Evolutionary conservation across 495 filamentous ascomycete species (phyloP), one percentile per base, ranked within the genome.

Genomic region (Penicillium coprophilum): DNA sequence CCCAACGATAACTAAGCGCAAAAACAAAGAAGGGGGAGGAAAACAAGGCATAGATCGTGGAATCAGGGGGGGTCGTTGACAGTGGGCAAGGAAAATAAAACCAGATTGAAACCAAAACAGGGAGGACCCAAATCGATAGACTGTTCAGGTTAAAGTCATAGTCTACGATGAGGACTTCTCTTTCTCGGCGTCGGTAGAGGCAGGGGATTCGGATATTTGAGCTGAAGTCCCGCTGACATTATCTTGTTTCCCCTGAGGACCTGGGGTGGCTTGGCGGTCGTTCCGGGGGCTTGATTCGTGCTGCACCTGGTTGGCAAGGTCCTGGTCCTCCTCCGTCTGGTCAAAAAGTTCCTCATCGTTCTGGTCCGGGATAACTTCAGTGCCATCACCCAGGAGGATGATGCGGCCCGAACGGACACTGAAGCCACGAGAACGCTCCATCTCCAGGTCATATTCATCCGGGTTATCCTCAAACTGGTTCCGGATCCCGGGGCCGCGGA

Each of bases 281-380:
- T 68, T 77, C 59, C 80, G 68, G 36, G 60, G 55, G 6, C 15
- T 11, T 32, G 74, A 63, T 51, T 76, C 69, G 46, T 64, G 80
- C 64, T 74, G 75, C 46, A 82, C 81, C 69, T 86, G 83, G 59
- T 77, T 79, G 50, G 73, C 72, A 30, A 81, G 59, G 58, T 93
- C 92, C 70, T 88, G 88, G 59, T 94, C 88, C 69, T 95, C 90
- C 55, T 91, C 91, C 20, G 67, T 67, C 56, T 91, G 85, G 70
- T 96, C 92, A 77, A 96, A 93, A 82, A 97, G 91, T 58, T 96
- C 89, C 31, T 86, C 85, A 61, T 97, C 93, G 65, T 91, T 86
- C 56, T 88, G 87, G 63, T 91, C 92, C 40, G 89, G 88, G 51
- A 91, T 74, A 59, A 94, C 80, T 77, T 96, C 92, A 55, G 89